A percentile compares a stretch with the other conserved stretches of the same genome.
phyloP scores from a whole-genome alignment of 2,329 filamentous ascomycete species.

The Fusarium clavum region DNA sequence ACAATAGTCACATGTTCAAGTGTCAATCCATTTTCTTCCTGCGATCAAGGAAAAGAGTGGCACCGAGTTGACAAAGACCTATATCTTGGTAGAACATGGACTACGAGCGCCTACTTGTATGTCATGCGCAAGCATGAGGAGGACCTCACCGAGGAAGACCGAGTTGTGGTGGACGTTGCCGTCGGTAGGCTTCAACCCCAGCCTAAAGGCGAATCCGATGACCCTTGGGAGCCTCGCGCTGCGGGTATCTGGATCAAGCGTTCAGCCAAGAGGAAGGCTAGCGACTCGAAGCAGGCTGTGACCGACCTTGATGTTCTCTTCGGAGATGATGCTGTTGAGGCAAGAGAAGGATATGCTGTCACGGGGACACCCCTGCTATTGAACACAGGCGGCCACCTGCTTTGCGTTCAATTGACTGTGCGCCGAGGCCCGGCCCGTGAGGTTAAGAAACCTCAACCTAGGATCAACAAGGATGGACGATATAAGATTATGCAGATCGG shows the following conservation, averaged over 20 bases:
- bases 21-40: conserved; percentile 79
- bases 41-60: conserved; percentile 81
- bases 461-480: conserved; percentile 87
- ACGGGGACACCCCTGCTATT: conserved; percentile 79
- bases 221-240: conserved; percentile 81
- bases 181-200: conserved; percentile 79
- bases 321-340: conserved; percentile 91
- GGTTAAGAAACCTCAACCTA: conserved; percentile 75
- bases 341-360: conserved; percentile 85
- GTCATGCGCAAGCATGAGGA: conserved; percentile 88
- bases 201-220: conserved; percentile 58
- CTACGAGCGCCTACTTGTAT: conserved; percentile 82
- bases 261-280: conserved; percentile 76
- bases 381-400: conserved; percentile 69
- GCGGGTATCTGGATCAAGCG: conserved; percentile 86
- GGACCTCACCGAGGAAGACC: conserved; percentile 78
- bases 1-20: conserved; percentile 80
- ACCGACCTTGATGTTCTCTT: conserved; percentile 89
- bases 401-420: conserved; percentile 81
- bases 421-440: conserved; percentile 76
- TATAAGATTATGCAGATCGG: conserved; percentile 98
- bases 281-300: conserved; percentile 78
- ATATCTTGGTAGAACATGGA: conserved; percentile 79
- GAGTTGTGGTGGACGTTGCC: conserved; percentile 81
- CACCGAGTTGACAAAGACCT: conserved; percentile 90